Conservation (phyloP, 1,284 basidiomycete species). For the Rhodotorula sp. region DNA sequence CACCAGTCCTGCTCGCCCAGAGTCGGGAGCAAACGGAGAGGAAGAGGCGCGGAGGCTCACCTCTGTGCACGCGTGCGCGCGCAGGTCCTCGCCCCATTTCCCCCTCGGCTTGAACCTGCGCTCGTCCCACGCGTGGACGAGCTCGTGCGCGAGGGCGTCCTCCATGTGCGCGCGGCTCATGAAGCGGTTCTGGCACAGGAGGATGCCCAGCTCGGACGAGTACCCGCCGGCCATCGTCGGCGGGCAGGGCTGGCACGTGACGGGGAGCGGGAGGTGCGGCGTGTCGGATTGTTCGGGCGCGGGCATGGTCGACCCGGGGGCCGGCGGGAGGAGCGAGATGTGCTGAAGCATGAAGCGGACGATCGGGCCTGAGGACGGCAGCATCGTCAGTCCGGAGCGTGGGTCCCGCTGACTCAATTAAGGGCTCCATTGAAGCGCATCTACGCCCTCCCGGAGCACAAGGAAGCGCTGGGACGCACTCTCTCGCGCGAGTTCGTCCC, state of each 20-base stretch:
- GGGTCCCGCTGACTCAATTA: no score
- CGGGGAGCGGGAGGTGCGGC: slow-evolving; percentile 57
- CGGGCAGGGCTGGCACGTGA: slow-evolving; percentile 81
- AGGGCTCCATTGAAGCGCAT: no score
- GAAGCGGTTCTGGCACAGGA: slow-evolving; percentile 81
- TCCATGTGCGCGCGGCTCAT: slow-evolving; percentile 84
- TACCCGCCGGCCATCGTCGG: slow-evolving; percentile 76
- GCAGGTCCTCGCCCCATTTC: slow-evolving; percentile 76
- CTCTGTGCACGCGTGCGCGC: slow-evolving; percentile 95
- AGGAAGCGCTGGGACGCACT: slow-evolving; percentile 49
- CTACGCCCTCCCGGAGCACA: not conserved
- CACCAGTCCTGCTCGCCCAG: no score
- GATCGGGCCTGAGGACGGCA: slow-evolving; percentile 64
- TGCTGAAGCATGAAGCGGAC: slow-evolving; percentile 88
- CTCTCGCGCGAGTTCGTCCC: slow-evolving; percentile 52
- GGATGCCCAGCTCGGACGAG: slow-evolving; percentile 70
- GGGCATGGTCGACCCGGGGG: slow-evolving; percentile 49
- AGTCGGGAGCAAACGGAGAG: not conserved
- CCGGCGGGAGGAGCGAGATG: slow-evolving; percentile 65
- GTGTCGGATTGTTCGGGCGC: slow-evolving; percentile 57
- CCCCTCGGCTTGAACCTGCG: slow-evolving; percentile 77
- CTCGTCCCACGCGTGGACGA: slow-evolving; percentile 95
- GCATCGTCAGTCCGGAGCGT: not conserved
- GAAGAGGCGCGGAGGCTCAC: slow-evolving; percentile 55
- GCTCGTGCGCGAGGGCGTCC: slow-evolving; percentile 87